Conservation (phyloP, 768 basidiomycete species). For the Amanita pseudoporphyria region DNA sequence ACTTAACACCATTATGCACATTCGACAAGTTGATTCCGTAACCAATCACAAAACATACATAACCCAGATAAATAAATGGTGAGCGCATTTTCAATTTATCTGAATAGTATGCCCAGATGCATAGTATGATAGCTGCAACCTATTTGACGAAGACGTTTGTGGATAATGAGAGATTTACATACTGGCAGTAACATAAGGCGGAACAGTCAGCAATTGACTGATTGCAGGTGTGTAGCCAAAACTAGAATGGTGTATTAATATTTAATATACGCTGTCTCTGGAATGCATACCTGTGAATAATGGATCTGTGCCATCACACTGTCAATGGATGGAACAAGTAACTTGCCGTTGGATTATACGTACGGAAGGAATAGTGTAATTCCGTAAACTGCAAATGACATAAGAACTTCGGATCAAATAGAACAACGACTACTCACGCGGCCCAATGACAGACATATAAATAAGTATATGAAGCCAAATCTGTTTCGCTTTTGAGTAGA, state of each 20-base stretch:
- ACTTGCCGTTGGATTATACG: slow-evolving; percentile 28
- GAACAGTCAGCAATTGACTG: slow-evolving; percentile 58
- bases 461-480: slow-evolving; percentile 19
- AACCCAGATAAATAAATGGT: not conserved
- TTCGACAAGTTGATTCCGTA: not conserved
- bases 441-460: slow-evolving; percentile 48
- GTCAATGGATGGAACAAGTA: slow-evolving; percentile 18
- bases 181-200: slow-evolving; percentile 59
- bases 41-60: not conserved
- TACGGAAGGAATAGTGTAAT: slow-evolving; percentile 66
- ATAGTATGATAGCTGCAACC: slow-evolving; percentile 28
- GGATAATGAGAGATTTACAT: slow-evolving; percentile 12
- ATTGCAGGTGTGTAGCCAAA: slow-evolving; percentile 50
- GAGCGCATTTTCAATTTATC: slow-evolving; percentile 35
- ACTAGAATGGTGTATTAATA: slow-evolving; percentile 18
- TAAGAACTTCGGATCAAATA: slow-evolving; percentile 3
- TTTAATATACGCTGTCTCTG: not conserved
- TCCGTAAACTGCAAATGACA: slow-evolving; percentile 42
- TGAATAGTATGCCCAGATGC: slow-evolving; percentile 45
- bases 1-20: slow-evolving; percentile 39
- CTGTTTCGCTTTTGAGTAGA: not conserved
- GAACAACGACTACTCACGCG: slow-evolving; percentile 38
- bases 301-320: slow-evolving; percentile 30
- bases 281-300: slow-evolving; percentile 36
- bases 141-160: not conserved